A percentile compares a stretch with the other conserved stretches of the same genome.
phyloP scores from a whole-genome alignment of 2,329 filamentous ascomycete species.

The Immersiporthe knoxdaviesiana region DNA sequence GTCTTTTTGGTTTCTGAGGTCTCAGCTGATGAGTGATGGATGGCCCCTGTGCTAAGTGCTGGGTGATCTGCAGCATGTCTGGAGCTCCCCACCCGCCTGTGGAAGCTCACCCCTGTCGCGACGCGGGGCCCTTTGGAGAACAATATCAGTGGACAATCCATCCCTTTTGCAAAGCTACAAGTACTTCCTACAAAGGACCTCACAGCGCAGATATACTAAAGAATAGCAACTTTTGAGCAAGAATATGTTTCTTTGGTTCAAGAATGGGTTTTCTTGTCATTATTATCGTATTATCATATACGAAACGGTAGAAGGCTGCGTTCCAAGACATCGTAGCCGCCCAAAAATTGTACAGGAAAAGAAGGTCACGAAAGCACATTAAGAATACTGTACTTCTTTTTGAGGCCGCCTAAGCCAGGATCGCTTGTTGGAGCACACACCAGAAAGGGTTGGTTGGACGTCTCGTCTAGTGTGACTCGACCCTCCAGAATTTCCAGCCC shows the following conservation, averaged over 20 bases:
- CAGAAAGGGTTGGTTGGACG: not conserved
- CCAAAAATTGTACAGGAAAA: not conserved
- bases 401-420: not conserved
- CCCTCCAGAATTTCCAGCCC: constrained; percentile 86
- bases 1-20: not conserved
- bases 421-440: not conserved
- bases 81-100: constrained; percentile 6
- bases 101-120: constrained; percentile 4
- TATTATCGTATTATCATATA: constrained; percentile 15
- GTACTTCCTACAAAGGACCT: no score
- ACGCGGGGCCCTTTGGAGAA: not conserved
- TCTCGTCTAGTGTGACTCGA: constrained; percentile 51
- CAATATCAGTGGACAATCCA: constrained; percentile 13
- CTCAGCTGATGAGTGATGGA: not conserved
- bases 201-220: not conserved
- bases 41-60: not conserved
- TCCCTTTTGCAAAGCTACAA: not conserved
- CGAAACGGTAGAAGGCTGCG: not conserved
- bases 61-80: constrained; percentile 12
- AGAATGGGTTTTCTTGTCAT: constrained; percentile 4
- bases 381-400: not conserved
- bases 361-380: not conserved
- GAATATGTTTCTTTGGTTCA: not conserved
- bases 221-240: not conserved
- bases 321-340: not conserved